Evolutionary conservation across 441 rosid species (phyloP), one percentile per base, ranked within the genome.

Genomic region (Cnidoscolus chayamansa): DNA sequence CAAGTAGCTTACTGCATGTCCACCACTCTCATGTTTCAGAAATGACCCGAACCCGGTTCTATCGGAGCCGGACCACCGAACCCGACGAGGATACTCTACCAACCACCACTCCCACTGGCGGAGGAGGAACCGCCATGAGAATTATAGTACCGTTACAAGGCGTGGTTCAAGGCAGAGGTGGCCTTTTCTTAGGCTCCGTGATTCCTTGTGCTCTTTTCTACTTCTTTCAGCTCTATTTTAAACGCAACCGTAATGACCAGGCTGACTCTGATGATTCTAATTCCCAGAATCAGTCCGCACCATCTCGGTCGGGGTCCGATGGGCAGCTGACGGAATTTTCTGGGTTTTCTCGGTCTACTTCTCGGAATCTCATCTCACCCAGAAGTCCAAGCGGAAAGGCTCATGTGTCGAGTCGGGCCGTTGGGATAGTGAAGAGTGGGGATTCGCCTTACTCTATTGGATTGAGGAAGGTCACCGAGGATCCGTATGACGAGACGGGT

Each of bases 61-160:
- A 40, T 73, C 75, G 77, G 79, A 68, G 54, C 76, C 85, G 84
- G 83, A 75, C 62, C 57, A 59, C 87, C 77, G 81, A 82, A 71
- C 61, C 82, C 61, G 81, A 88, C 13, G 76, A 83, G 47, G 73
- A 54, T 35, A 48, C 64, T 72, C 7, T 25, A 35, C 51, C 67
- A 40, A 65, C 72, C 15, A 30, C 81, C 64, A 35, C 77, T 15
- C 4, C 20, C 30, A 48, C 64, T 32, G 64, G 86, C 16, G 83
- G 89, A 2, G 83, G 86, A 49, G 87, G 89, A 64, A 81, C 96
- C 45, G 97, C 85, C 83, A 94, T 94, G 98, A 88, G 97, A 76
- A 83, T 94, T 37, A 92, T 94, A 48, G 96, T 94, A 56, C 98
- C 98, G 0, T 78, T 94, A 66, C 98, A 94, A 70, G 97, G 97